These are phyloP conservation scores for Penicillium frequentans DNA, from an alignment of 2,329 filamentous ascomycete species.

Conservation along the genomic window DNA sequence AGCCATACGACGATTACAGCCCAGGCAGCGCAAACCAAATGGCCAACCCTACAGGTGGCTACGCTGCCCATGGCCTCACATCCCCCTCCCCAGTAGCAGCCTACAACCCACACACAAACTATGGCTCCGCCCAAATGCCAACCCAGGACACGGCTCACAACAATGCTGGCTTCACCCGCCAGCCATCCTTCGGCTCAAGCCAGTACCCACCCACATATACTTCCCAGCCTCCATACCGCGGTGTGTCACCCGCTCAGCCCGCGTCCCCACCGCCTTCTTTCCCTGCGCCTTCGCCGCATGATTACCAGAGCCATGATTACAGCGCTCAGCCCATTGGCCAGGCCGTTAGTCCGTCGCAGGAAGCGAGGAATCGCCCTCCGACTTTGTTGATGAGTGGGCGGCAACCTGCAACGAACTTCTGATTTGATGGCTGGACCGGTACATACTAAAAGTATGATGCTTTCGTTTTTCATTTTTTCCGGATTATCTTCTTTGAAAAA, in stretches of 20 bases:
- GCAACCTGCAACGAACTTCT: slow-evolving; percentile 32
- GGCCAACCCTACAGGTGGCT: slow-evolving; percentile 5
- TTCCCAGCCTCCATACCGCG: slow-evolving; percentile 18
- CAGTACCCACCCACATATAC: slow-evolving; percentile 26
- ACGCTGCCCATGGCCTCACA: slow-evolving; percentile 12
- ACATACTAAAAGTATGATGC: neutral
- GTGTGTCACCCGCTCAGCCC: slow-evolving; percentile 20
- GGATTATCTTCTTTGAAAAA: neutral
- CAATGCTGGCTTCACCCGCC: slow-evolving; percentile 21
- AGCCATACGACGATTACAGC: slow-evolving; percentile 13
- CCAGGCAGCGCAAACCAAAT: neutral
- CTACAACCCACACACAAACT: slow-evolving; percentile 26
- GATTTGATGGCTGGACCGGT: neutral
- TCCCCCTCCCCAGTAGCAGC: slow-evolving; percentile 17
- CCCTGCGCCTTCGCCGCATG: slow-evolving; percentile 12
- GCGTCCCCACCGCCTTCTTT: slow-evolving; percentile 35
- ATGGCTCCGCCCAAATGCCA: slow-evolving; percentile 23
- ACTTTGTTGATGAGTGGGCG: slow-evolving; percentile 43
- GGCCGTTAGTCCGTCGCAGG: slow-evolving; percentile 10
- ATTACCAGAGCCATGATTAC: slow-evolving; percentile 12
- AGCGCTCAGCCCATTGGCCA: neutral
- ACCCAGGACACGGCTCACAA: neutral
- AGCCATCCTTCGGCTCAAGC: slow-evolving; percentile 24
- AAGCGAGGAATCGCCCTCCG: slow-evolving; percentile 35
- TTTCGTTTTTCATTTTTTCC: neutral